Base-by-base conservation (phyloP, 768 basidiomycete species). In the Rhizopogon vulgaris region DNA sequence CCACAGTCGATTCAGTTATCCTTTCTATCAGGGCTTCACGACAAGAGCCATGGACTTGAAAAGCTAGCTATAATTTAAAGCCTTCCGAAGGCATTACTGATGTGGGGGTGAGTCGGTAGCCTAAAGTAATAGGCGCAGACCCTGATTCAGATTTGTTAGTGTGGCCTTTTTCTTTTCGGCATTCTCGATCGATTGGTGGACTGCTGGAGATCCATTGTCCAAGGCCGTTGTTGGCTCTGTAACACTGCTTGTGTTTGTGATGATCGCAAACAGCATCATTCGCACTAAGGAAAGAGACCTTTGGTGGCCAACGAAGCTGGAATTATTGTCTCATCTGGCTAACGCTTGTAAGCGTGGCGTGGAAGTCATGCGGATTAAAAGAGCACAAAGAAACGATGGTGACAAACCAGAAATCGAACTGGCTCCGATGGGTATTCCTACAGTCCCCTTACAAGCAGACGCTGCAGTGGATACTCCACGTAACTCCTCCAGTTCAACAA, bases 251-350 rank as follows among this genome's bases (percentile, higher is more conserved):
- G 59, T 69, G 7, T 55, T 58, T 3, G 36, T 66, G 8, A 64
- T 78, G 39, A 70, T 78, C 30, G 36, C 63, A 5, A 80, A 77
- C 75, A 74, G 74, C 52, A 70, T 79, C 34, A 66, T 68, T 37
- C 41, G 54, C n/a, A 50, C 53, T 24, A 49, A 47, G 36, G 38
- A 49, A 41, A 45, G 49, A 28, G 49, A 52, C 17, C 47, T 47
- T 18, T 53, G 55, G 55, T 49, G 55, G 55, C 17, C 3, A 4
- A 7, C 18, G 2, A 11, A 32, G 8, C 12, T 32, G 18, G 7
- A 22, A 32, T 12, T 32, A 18, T 8, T 7, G 4, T 4, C 4
- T 14, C 12, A 4, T 45, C 30, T 45, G 17, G 12, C 43, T 32
- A 30, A 32, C 17, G 43, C 18, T 45, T 6, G 18, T 17, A 14